These are phyloP conservation scores for Fusarium torreyae DNA, from an alignment of 2,329 filamentous ascomycete species.

Conservation along the genomic window DNA sequence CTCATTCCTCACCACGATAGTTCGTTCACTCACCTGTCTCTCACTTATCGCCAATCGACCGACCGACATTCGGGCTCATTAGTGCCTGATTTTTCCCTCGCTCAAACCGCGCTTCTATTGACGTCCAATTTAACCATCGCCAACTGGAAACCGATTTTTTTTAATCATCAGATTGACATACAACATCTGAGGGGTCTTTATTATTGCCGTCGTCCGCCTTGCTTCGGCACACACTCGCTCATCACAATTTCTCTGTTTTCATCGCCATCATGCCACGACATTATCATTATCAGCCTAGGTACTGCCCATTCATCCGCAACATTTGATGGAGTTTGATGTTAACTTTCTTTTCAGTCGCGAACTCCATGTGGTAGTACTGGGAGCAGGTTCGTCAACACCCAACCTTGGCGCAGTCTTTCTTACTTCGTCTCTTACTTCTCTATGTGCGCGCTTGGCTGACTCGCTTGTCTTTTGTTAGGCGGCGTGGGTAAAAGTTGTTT, in stretches of 20 bases:
- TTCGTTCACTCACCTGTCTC: slow-evolving; percentile 20
- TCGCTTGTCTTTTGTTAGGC: slow-evolving; percentile 64
- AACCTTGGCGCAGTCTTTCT: slow-evolving; percentile 11
- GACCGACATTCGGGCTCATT: slow-evolving; percentile 18
- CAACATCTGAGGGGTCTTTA: slow-evolving; percentile 5
- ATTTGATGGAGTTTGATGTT: slow-evolving; percentile 22
- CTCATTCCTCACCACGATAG: slow-evolving; percentile 23
- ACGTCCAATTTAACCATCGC: slow-evolving; percentile 12
- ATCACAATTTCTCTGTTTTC: slow-evolving; percentile 17
- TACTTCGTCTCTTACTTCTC: slow-evolving; percentile 18
- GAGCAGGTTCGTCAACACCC: slow-evolving; percentile 73
- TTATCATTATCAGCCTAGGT: slow-evolving; percentile 51
- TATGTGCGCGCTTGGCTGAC: slow-evolving; percentile 50
- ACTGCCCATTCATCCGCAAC: slow-evolving; percentile 5
- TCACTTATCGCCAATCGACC: slow-evolving; percentile 23
- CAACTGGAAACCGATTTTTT: slow-evolving; percentile 23
- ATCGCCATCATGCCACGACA: slow-evolving; percentile 49
- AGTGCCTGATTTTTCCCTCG: slow-evolving; percentile 26
- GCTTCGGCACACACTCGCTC: slow-evolving; percentile 21
- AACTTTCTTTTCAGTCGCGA: slow-evolving; percentile 70
- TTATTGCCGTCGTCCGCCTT: slow-evolving; percentile 17
- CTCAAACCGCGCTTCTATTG: slow-evolving; percentile 17
- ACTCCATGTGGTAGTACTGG: slow-evolving; percentile 86
- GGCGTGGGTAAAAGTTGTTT: slow-evolving; percentile 94
- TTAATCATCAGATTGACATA: slow-evolving; percentile 30